Percentiles rank a stretch among this genome's conserved stretches.
These are phyloP conservation scores for Phyllosticta citrichinensis DNA, from an alignment of 2,329 filamentous ascomycete genomes.

Conservation along the genomic window DNA sequence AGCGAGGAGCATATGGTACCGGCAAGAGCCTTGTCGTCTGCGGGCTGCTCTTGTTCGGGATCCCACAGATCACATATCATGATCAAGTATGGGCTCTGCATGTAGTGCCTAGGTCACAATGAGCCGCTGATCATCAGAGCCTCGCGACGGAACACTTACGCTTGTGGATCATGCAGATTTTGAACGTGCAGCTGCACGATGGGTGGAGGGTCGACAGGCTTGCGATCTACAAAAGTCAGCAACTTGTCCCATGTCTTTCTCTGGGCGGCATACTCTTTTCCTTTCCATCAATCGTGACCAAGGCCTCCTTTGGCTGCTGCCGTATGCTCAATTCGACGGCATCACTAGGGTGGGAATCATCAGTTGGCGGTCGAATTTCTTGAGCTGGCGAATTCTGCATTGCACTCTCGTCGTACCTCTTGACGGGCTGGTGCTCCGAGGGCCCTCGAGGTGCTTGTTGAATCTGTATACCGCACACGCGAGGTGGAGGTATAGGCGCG, in stretches of 20 bases:
- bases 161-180: constrained; percentile 40
- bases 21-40: constrained; percentile 44
- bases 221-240: constrained; percentile 50
- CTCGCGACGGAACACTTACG: constrained; percentile 40
- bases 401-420: constrained; percentile 6
- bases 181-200: constrained; percentile 61
- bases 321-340: constrained; percentile 49
- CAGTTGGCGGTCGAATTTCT: constrained; percentile 7
- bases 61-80: constrained; percentile 46
- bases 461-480: not conserved
- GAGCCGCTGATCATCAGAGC: constrained; percentile 9
- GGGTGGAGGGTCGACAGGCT: constrained; percentile 80
- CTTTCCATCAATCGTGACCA: constrained; percentile 57
- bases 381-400: constrained; percentile 6
- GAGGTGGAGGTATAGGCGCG: not conserved
- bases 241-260: not conserved
- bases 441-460: not conserved
- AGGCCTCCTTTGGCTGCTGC: constrained; percentile 57
- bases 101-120: constrained; percentile 40
- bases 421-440: not conserved
- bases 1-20: constrained; percentile 73
- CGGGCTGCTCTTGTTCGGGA: constrained; percentile 34
- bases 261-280: constrained; percentile 52
- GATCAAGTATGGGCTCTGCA: constrained; percentile 57
- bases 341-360: constrained; percentile 6